phyloP scores from a whole-genome alignment of 2,329 filamentous ascomycete species.

The Elsinoe necatrix region DNA sequence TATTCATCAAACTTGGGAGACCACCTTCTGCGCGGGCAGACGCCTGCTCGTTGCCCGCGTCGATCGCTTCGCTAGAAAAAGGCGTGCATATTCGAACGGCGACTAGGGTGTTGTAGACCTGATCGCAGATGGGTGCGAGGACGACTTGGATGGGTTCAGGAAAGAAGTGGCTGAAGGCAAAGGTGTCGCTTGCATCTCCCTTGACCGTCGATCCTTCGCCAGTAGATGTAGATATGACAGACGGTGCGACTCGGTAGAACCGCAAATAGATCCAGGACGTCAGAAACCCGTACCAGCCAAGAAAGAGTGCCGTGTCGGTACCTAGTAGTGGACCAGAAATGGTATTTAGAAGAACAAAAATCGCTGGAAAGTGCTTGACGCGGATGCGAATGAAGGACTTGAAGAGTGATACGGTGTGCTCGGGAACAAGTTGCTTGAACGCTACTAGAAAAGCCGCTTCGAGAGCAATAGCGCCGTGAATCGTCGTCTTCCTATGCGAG shows the following conservation, averaged over 20 bases:
- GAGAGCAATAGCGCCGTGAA: constrained; percentile 80
- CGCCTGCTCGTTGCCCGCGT: constrained; percentile 63
- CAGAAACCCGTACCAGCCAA: constrained; percentile 73
- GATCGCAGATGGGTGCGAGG: constrained; percentile 63
- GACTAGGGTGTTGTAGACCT: constrained; percentile 67
- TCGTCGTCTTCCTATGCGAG: constrained; percentile 55
- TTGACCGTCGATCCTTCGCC: constrained; percentile 50
- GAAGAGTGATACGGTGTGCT: constrained; percentile 93
- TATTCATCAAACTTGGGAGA: constrained; percentile 50
- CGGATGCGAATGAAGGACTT: constrained; percentile 80
- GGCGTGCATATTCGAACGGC: constrained; percentile 71
- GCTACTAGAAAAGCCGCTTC: constrained; percentile 92
- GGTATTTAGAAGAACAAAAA: constrained; percentile 63
- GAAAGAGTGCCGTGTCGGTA: constrained; percentile 68
- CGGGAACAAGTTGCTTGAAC: constrained; percentile 94
- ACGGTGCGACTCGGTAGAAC: constrained; percentile 75
- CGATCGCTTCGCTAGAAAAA: constrained; percentile 73
- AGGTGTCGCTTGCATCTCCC: constrained; percentile 92
- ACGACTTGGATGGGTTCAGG: constrained; percentile 73
- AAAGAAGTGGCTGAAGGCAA: constrained; percentile 93
- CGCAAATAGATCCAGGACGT: constrained; percentile 92
- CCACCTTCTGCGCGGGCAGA: constrained; percentile 55
- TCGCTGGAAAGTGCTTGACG: constrained; percentile 71
- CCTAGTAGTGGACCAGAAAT: constrained; percentile 56
- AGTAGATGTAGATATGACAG: constrained; percentile 44